Base-by-base conservation (phyloP, 768 basidiomycete species). In the Lactifluus rugatus region DNA sequence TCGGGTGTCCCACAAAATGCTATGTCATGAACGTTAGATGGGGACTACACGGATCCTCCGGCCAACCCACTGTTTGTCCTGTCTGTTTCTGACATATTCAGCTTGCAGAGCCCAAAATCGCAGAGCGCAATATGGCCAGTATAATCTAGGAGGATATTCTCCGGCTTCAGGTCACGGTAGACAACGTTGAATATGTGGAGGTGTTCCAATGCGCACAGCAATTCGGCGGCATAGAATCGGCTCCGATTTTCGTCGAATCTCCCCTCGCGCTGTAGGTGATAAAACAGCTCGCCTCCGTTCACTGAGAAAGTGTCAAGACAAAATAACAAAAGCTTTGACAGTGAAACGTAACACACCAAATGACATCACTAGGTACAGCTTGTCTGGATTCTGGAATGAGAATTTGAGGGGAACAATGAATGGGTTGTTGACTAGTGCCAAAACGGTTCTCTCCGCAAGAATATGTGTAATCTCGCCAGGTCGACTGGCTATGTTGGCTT, bases 351-450 rank as follows among this genome's bases (percentile, higher is more conserved):
- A 72, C 84, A 57, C 50, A 87, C 89, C 87, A 66, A 97, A 98
- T 23, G 94, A 94, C 85, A 99, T 89, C 37, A 97, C 92, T 55
- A 99, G 76, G 70, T 99, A 99, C 6, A 99, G 76, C 71, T 99
- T 99, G 70, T 98, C 95, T 1, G 89, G 89, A 60, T 87, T 93
- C 74, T 99, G 95, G 81, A 98, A 99, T 5, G 93, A 95, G 73
- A 99, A 97, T 69, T 99, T 98, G 71, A 99, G 84, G 19, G 95
- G 96, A 0, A 97, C 96, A 71, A 99, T 97, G 76, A 99, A 99
- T 0, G 95, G 95, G 67, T 93, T 96, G 74, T 97, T 96, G 60
- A 99, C 96, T 54, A 97, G 79, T 0, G 95, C 95, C 48, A 98
- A 79, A 25, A 99, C 95, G 0, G 95, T 98, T 63, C 96, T 80